A percentile compares a stretch with the other conserved stretches of the same genome.
phyloP scores from a whole-genome alignment of 2,329 filamentous ascomycete species.

The Ramularia collo-cygni region DNA sequence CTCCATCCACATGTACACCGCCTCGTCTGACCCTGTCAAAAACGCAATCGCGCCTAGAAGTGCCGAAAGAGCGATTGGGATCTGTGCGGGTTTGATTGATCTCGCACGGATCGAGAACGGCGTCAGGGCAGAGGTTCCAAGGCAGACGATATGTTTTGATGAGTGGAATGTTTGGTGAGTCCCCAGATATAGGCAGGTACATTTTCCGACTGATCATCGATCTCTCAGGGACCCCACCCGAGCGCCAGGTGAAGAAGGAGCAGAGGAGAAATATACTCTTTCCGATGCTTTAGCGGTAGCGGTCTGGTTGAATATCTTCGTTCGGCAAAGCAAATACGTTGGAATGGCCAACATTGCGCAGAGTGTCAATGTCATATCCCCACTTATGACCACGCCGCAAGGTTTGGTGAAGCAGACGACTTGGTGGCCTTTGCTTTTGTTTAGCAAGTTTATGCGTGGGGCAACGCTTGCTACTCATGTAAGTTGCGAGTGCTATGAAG shows the following conservation, averaged over 20 bases:
- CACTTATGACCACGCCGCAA: constrained; percentile 61
- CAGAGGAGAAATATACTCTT: constrained; percentile 67
- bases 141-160: constrained; percentile 71
- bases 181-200: no score
- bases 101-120: constrained; percentile 64
- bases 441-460: constrained; percentile 67
- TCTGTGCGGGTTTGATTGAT: constrained; percentile 62
- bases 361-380: constrained; percentile 69
- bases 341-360: constrained; percentile 77
- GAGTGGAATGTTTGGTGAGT: constrained; percentile 72
- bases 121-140: constrained; percentile 52
- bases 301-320: constrained; percentile 69
- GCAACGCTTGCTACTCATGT: constrained; percentile 62
- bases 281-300: constrained; percentile 70
- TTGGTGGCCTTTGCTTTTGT: constrained; percentile 68
- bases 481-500: constrained; percentile 55
- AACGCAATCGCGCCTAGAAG: constrained; percentile 59
- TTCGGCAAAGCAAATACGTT: constrained; percentile 62
- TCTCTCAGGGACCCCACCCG: constrained; percentile 51
- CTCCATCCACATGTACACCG: constrained; percentile 73
- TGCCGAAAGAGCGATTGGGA: constrained; percentile 68
- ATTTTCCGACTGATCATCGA: no score
- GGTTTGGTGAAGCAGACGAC: constrained; percentile 65
- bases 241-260: constrained; percentile 63
- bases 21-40: constrained; percentile 41